Evolutionary conservation across 805 yeast species (phyloP), one percentile per base, ranked within the genome.

Genomic region (Teunomyces kruisii): DNA sequence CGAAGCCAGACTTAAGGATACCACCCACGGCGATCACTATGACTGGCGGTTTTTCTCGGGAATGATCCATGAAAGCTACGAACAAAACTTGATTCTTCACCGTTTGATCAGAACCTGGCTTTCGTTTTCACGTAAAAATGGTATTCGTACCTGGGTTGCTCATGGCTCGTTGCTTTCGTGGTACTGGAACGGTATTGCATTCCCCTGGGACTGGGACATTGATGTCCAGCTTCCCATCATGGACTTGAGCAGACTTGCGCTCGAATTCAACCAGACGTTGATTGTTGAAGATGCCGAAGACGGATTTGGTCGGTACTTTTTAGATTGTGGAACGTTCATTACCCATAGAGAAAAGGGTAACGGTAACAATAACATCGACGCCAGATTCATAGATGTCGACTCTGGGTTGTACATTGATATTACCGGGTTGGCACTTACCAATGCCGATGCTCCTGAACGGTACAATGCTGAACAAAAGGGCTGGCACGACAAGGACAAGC

Each of bases 261-360:
- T 51, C 27, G 30, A 44, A 14, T 60, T 50, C 43, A 61, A 61
- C 48, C 64, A 60, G 40, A 44, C 58, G 9, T 42, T 59, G 44
- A 40, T 61, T 30, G 59, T 61, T 4, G 65, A 60, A 30, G 55
- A 49, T 47, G 49, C 61, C 3, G 78, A 64, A 22, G 67, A 76
- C 42, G 84, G 86, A 1, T 72, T 76, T 55, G 86, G 86, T 0
- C 71, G 77, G 43, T 83, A 75, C 56, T 72, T 78, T 43, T 48
- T 82, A 36, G 65, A 61, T 42, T 58, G 64, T 43, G 62, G 61
- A 3, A 47, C 57, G 5, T 57, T 51, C 43, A 51, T 61, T 30
- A 47, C 53, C 13, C 32, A 44, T 17, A 46, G 49, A 39, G 63
- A 49, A 36, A 50, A 49, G 19, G 50, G 53, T 1, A 43, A 53